Conservation (phyloP, 208 protist genomes). For the Crithidia expoeki region DNA sequence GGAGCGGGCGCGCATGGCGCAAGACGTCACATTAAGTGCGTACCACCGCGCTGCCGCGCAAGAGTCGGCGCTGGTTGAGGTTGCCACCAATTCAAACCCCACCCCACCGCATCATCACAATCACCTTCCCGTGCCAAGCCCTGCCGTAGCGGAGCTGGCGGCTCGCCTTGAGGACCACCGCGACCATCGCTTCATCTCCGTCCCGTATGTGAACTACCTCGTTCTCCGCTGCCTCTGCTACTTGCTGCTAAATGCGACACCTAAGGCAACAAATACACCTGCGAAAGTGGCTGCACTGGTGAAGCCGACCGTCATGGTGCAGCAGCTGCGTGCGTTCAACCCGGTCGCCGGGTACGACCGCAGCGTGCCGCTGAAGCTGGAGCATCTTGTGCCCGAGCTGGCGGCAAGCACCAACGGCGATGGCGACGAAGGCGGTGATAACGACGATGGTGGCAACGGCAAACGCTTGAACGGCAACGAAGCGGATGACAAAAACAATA, state of each 20-base stretch:
- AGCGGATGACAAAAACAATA: conserved; percentile 18
- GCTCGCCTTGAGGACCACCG: conserved; percentile 38
- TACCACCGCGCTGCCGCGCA: conserved; percentile 33
- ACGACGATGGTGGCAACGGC: conserved; percentile 11
- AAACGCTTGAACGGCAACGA: conserved; percentile 9
- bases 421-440: conserved; percentile 24
- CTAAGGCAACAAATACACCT: conserved; percentile 63
- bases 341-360: conserved; percentile 72
- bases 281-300: conserved; percentile 77
- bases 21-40: conserved; percentile 32
- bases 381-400: conserved; percentile 27
- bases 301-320: conserved; percentile 80
- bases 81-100: neutral
- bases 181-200: conserved; percentile 53
- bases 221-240: conserved; percentile 81
- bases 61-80: conserved; percentile 33
- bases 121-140: conserved; percentile 32
- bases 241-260: conserved; percentile 70
- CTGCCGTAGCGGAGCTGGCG: conserved; percentile 41
- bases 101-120: conserved; percentile 2
- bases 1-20: conserved; percentile 57
- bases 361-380: conserved; percentile 48
- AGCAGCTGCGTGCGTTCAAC: conserved; percentile 80
- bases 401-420: conserved; percentile 21
- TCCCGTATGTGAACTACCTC: conserved; percentile 64